Percentiles rank a stretch among this genome's conserved stretches.
phyloP scores from a whole-genome alignment of 345 rosid species.

The Rhizophora apiculata region DNA sequence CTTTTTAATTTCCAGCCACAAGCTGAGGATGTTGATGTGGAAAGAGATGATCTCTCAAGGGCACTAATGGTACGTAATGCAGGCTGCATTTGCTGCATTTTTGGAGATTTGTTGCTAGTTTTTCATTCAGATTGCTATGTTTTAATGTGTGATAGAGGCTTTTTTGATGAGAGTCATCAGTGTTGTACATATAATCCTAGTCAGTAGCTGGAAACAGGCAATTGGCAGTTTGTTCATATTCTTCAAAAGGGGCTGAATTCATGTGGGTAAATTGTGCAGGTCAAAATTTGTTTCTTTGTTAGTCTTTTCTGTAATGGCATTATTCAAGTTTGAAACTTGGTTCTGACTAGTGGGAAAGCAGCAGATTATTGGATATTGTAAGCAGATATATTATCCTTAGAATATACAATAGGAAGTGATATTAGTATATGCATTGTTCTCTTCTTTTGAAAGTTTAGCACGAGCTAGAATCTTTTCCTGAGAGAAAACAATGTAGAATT shows the following conservation, averaged over 20 bases:
- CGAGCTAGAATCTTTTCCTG: no score
- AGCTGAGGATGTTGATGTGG: slow-evolving; percentile 47
- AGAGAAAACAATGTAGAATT: no score
- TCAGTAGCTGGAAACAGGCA: background rate
- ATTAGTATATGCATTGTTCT: no score
- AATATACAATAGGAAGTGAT: no score
- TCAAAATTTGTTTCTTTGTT: background rate
- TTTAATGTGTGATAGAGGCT: no score
- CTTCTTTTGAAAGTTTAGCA: no score
- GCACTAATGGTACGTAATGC: slow-evolving; percentile 62
- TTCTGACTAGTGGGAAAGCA: no score
- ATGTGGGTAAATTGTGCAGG: background rate
- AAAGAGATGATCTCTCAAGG: slow-evolving; percentile 74
- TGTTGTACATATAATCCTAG: background rate
- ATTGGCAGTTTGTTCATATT: background rate
- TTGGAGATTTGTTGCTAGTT: background rate
- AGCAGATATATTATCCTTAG: no score
- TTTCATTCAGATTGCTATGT: no score
- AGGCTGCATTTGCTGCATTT: slow-evolving; percentile 15
- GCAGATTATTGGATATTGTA: no score
- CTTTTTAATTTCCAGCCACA: slow-evolving; percentile 42
- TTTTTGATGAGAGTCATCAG: background rate
- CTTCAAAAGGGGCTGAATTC: background rate
- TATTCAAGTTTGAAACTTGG: background rate
- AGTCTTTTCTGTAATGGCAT: background rate